Evolutionary conservation across 2,329 filamentous ascomycete genomes (phyloP).

Genomic region (Bipolaris zeicola): DNA sequence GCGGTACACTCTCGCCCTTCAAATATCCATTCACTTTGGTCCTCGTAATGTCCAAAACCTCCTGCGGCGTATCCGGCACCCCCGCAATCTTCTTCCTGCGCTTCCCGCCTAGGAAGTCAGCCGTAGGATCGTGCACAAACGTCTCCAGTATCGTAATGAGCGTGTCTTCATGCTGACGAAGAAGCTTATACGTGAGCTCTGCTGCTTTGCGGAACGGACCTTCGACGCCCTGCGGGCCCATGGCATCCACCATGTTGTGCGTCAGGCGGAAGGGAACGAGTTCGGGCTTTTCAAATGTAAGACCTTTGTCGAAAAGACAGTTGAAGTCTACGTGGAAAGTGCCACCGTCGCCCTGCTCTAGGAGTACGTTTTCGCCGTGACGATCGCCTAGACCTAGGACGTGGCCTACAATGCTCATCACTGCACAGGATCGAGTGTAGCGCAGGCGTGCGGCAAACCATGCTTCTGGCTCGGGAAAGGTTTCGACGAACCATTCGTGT

Average conservation of each 20-base stretch:
- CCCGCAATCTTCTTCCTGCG: slow-evolving; percentile 59
- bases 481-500: slow-evolving; percentile 93
- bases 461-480: slow-evolving; percentile 87
- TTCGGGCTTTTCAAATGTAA: slow-evolving; percentile 94
- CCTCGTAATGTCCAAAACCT: slow-evolving; percentile 86
- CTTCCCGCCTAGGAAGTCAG: slow-evolving; percentile 82
- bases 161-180: slow-evolving; percentile 92
- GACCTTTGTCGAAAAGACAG: slow-evolving; percentile 96
- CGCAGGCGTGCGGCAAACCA: slow-evolving; percentile 90
- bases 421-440: slow-evolving; percentile 92
- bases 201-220: slow-evolving; percentile 88
- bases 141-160: slow-evolving; percentile 97
- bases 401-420: slow-evolving; percentile 99
- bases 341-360: slow-evolving; percentile 91
- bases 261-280: slow-evolving; percentile 94
- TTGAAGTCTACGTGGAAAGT: slow-evolving; percentile 99
- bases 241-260: slow-evolving; percentile 98
- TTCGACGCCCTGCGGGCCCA: slow-evolving; percentile 93
- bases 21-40: slow-evolving; percentile 85
- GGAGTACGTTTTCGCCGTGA: slow-evolving; percentile 94
- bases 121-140: slow-evolving; percentile 94
- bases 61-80: slow-evolving; percentile 71
- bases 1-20: slow-evolving; percentile 84
- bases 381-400: slow-evolving; percentile 91
- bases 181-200: slow-evolving; percentile 82